A percentile compares a stretch with the other conserved stretches of the same genome.
Evolutionary conservation across 495 filamentous ascomycete genomes (phyloP).

Genomic region (Penicillium macrosclerotiorum): DNA sequence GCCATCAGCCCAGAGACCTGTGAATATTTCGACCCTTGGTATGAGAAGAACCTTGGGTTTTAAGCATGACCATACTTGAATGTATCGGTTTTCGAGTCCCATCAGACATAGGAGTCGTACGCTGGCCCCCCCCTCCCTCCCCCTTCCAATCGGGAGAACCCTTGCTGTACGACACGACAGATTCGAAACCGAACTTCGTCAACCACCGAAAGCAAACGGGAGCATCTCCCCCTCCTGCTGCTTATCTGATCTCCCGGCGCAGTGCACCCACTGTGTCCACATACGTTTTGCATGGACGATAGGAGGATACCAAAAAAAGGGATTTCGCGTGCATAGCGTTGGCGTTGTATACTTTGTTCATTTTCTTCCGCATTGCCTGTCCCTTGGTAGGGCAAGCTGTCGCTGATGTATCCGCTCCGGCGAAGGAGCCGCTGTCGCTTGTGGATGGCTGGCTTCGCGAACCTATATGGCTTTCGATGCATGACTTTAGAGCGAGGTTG

Average conservation of each 20-base stretch:
- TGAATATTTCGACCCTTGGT: constrained; percentile 86
- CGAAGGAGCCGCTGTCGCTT: too few species aligned
- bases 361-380: too few species aligned
- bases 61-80: constrained; percentile 11
- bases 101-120: neutral
- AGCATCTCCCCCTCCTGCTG: neutral
- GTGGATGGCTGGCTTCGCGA: too few species aligned
- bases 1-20: constrained; percentile 86
- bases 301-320: constrained; percentile 12
- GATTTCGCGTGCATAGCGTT: constrained; percentile 11
- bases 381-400: too few species aligned
- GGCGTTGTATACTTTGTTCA: constrained; percentile 7
- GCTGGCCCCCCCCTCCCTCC: too few species aligned
- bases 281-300: constrained; percentile 8
- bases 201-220: neutral
- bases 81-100: neutral
- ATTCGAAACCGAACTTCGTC: constrained; percentile 1
- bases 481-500: too few species aligned
- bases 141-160: neutral
- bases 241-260: neutral
- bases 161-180: neutral
- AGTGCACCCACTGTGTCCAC: neutral
- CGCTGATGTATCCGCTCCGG: too few species aligned
- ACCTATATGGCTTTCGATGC: too few species aligned
- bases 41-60: constrained; percentile 45